These are phyloP conservation scores for Datisca glomerata DNA, from an alignment of 306 rosid species.

Conservation along the genomic window DNA sequence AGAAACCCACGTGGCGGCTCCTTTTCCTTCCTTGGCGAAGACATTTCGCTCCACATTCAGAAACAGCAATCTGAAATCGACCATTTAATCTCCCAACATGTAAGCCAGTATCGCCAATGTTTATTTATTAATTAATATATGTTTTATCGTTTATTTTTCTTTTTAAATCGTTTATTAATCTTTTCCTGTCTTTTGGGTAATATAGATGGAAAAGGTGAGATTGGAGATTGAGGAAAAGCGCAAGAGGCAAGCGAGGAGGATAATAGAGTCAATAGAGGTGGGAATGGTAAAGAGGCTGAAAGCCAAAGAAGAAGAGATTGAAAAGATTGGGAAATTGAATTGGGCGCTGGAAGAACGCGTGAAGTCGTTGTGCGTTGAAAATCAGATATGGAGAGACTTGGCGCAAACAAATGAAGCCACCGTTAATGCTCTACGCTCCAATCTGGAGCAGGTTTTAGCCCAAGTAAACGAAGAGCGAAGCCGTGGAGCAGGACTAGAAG, in stretches of 20 bases:
- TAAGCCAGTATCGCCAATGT: no score
- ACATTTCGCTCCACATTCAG: slow-evolving; percentile 54
- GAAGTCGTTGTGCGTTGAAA: slow-evolving; percentile 46
- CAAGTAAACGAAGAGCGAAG: slow-evolving; percentile 22
- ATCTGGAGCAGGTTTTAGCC: slow-evolving; percentile 51
- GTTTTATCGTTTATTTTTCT: not conserved
- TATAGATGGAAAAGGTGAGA: slow-evolving; percentile 76
- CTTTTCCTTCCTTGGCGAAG: slow-evolving; percentile 76
- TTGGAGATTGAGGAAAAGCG: slow-evolving; percentile 58
- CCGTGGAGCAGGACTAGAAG: slow-evolving; percentile 2
- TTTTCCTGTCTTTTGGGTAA: not conserved
- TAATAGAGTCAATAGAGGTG: slow-evolving; percentile 43
- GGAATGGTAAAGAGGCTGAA: slow-evolving; percentile 50
- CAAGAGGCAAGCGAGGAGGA: slow-evolving; percentile 51
- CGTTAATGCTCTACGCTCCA: slow-evolving; percentile 48
- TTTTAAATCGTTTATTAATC: not conserved
- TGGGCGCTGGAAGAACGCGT: slow-evolving; percentile 71
- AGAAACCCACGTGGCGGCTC: slow-evolving; percentile 16
- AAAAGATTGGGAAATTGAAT: slow-evolving; percentile 56
- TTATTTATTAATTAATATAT: no score
- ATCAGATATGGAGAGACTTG: slow-evolving; percentile 77
- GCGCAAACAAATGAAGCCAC: slow-evolving; percentile 85
- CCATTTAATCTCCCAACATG: slow-evolving; percentile 46
- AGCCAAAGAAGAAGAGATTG: slow-evolving; percentile 62
- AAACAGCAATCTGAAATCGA: slow-evolving; percentile 65